Evolutionary conservation across 768 basidiomycete genomes (phyloP).

Genomic region (Leucocoprinus leucothites): DNA sequence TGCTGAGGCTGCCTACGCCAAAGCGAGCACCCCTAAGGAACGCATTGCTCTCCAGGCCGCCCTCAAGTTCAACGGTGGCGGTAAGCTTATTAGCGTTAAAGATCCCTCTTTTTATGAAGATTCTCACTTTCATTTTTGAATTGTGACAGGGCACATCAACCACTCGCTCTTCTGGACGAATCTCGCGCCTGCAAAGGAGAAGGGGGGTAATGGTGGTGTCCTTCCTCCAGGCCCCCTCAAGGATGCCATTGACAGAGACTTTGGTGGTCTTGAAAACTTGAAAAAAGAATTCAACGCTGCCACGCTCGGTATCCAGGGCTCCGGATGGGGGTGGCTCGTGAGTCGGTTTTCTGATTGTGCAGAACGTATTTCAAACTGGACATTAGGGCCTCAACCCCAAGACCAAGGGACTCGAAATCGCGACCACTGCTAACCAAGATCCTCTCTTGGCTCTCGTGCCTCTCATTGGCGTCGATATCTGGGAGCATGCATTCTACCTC

Average conservation of each 20-base stretch:
- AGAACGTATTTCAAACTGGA: neutral
- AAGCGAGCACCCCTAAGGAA: slow-evolving; percentile 62
- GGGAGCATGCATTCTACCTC: slow-evolving; percentile 90
- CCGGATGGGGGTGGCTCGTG: slow-evolving; percentile 98
- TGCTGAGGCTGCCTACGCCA: slow-evolving; percentile 81
- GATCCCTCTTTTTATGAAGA: neutral
- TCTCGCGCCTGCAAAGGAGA: slow-evolving; percentile 58
- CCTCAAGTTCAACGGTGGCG: slow-evolving; percentile 97
- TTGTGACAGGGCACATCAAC: slow-evolving; percentile 79
- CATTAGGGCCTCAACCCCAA: slow-evolving; percentile 64
- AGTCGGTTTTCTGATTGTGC: slow-evolving; percentile 19
- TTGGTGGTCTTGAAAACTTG: slow-evolving; percentile 84
- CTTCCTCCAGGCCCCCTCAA: slow-evolving; percentile 68
- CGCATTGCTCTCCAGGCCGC: slow-evolving; percentile 85
- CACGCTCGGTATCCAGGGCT: slow-evolving; percentile 92
- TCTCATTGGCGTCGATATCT: slow-evolving; percentile 95
- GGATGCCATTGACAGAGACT: slow-evolving; percentile 72
- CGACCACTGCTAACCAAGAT: slow-evolving; percentile 96
- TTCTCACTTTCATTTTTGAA: neutral
- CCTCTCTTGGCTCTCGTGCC: slow-evolving; percentile 77
- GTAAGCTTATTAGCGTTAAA: slow-evolving; percentile 29
- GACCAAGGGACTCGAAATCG: slow-evolving; percentile 78
- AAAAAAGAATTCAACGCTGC: slow-evolving; percentile 84
- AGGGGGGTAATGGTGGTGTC: slow-evolving; percentile 57
- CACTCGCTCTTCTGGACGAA: slow-evolving; percentile 98